phyloP scores from a whole-genome alignment of 768 basidiomycete genomes.

The Asterophora lycoperdoides region DNA sequence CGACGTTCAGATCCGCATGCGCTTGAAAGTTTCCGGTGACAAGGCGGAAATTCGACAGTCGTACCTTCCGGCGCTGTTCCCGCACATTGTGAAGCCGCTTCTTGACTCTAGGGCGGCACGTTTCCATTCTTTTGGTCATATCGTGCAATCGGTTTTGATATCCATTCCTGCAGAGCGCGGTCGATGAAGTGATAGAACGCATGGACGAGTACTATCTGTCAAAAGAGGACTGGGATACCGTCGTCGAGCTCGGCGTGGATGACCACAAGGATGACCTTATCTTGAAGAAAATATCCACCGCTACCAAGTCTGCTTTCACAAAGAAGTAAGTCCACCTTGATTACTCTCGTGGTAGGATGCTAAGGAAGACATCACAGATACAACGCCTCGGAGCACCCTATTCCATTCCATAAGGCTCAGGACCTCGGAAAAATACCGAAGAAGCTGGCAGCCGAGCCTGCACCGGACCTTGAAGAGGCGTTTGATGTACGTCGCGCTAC shows the following conservation, averaged over 20 bases:
- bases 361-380: slow-evolving; percentile 50
- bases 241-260: slow-evolving; percentile 90
- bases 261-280: slow-evolving; percentile 68
- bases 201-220: slow-evolving; percentile 96
- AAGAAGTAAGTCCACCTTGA: slow-evolving; percentile 53
- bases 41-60: slow-evolving; percentile 85
- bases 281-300: slow-evolving; percentile 77
- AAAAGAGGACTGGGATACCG: slow-evolving; percentile 95
- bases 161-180: slow-evolving; percentile 50
- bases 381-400: slow-evolving; percentile 85
- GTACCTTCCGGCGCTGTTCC: slow-evolving; percentile 87
- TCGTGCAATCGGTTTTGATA: background rate
- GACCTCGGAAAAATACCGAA: slow-evolving; percentile 78
- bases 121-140: slow-evolving; percentile 17
- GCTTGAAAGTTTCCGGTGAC: slow-evolving; percentile 88
- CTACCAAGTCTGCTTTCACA: slow-evolving; percentile 83
- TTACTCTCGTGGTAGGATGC: background rate
- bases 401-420: slow-evolving; percentile 88
- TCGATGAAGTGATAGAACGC: slow-evolving; percentile 74
- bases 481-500: slow-evolving; percentile 56
- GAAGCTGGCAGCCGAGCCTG: slow-evolving; percentile 69
- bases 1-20: slow-evolving; percentile 95
- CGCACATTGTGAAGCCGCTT: slow-evolving; percentile 76
- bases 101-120: slow-evolving; percentile 70
- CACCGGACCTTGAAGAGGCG: slow-evolving; percentile 90